Conservation (phyloP, 495 filamentous ascomycete species). For the Talaromyces liani region DNA sequence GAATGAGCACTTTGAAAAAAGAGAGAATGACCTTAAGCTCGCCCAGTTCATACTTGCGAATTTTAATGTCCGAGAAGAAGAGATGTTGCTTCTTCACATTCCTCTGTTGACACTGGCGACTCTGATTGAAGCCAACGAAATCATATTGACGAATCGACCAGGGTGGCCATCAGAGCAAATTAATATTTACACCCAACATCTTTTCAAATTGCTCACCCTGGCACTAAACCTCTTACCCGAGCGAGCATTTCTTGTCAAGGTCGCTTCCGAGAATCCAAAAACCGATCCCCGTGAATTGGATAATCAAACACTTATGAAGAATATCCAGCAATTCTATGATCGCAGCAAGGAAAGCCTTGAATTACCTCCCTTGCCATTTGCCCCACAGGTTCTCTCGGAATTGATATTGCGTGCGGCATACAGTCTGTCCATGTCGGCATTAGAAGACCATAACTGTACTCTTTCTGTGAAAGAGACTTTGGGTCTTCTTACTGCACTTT, state of each 20-base stretch:
- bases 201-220: conserved; percentile 27
- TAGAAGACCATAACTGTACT: conserved; percentile 18
- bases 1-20: conserved; percentile 39
- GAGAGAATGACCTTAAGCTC: conserved; percentile 48
- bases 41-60: conserved; percentile 75
- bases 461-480: conserved; percentile 31
- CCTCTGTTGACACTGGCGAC: conserved; percentile 65
- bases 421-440: conserved; percentile 38
- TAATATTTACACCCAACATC: conserved; percentile 17
- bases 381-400: conserved; percentile 46
- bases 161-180: conserved; percentile 15
- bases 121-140: conserved; percentile 45
- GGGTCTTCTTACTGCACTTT: conserved; percentile 46
- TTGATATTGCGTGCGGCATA: conserved; percentile 56
- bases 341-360: conserved; percentile 37
- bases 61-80: conserved; percentile 93
- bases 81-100: conserved; percentile 84
- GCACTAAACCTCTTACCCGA: conserved; percentile 57
- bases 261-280: conserved; percentile 16
- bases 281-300: conserved; percentile 16
- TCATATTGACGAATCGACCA: conserved; percentile 8
- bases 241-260: conserved; percentile 52
- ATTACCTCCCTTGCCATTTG: conserved; percentile 47
- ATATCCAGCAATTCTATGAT: conserved; percentile 58
- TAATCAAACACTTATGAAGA: conserved; percentile 46